Base-by-base conservation (phyloP, 176 grass and related monocot species). In the Themeda triandra region DNA sequence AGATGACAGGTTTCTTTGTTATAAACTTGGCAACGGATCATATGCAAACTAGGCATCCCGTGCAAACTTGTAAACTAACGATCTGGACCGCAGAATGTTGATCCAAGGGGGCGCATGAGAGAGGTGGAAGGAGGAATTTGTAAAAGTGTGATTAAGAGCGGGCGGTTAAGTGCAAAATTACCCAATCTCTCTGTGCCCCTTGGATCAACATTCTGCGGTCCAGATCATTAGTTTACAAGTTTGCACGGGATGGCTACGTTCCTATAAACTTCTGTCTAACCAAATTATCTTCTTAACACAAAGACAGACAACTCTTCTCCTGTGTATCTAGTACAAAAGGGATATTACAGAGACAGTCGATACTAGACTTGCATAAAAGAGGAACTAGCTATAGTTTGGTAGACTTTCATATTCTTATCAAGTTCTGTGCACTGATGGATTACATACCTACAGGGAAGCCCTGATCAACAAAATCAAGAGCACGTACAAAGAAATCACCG, bases 381-480 rank as follows among this genome's bases (percentile, higher is more conserved):
- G 13, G 13, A 72, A 40, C n/a, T 42, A 72, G 9, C 45, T 29
- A 73, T 41, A 64, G 35, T 46, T 53, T 29, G 8, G 11, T 27
- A 41, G 15, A 66, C n/a, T 41, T 64, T 63, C 8, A 33, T 3
- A 68, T 85, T 58, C 88, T 82, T 65, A 72, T 28, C 6, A 25
- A 8, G 1, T 56, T 15, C 17, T 8, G 42, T 53, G 25, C 7
- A 18, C 27, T 28, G 35, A 82, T 85, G 35, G 8, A 35, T 76
- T 81, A 25, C 10, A 59, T 59, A 59, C 10, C 25, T 25, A 12
- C 87, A 92, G 90, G 78, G 90, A 94, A 80, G 87, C 87, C 69
- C 69, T 94, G 69, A 21, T 94, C 63, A 58, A 33, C 31, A 94
- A 92, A 63, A 85, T 94, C 25, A 90, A 92, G 82, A 54, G 44